phyloP scores from a whole-genome alignment of 352 stramenopile species.

The Phytophthora aleatoria region DNA sequence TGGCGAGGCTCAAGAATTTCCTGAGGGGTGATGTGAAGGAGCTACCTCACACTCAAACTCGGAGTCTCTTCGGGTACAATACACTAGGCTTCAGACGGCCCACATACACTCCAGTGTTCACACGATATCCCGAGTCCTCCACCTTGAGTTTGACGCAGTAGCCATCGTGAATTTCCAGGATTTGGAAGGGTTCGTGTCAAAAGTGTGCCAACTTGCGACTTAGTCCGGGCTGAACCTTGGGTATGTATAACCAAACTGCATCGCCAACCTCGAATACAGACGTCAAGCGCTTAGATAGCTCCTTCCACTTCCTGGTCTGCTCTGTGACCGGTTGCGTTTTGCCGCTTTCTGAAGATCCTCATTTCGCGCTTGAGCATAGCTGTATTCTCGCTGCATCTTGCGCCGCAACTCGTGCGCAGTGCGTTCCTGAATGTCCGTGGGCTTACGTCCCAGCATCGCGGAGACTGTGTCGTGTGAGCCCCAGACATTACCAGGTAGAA shows the following conservation, averaged over 20 bases:
- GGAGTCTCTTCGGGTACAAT: neutral
- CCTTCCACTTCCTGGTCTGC: conserved; percentile 13
- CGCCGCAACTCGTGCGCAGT: conserved; percentile 6
- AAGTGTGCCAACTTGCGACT: conserved; percentile 15
- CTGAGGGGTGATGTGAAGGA: no score
- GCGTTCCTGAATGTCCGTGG: neutral
- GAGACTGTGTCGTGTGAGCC: neutral
- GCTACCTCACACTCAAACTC: no score
- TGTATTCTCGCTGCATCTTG: conserved; percentile 16
- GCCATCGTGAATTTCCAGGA: conserved; percentile 11
- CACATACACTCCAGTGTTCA: conserved; percentile 12
- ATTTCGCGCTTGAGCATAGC: neutral
- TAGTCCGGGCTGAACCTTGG: neutral
- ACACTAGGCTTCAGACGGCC: conserved; percentile 7
- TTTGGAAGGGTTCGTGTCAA: conserved; percentile 13
- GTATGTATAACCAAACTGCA: neutral
- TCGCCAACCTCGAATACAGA: conserved; percentile 1
- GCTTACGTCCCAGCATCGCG: conserved; percentile 11
- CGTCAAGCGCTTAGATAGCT: conserved; percentile 9
- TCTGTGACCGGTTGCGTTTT: neutral
- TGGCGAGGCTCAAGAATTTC: no score
- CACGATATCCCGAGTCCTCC: conserved; percentile 6
- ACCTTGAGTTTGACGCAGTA: conserved; percentile 9
- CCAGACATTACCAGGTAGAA: conserved; percentile 12
- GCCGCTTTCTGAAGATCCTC: conserved; percentile 13